Conservation (phyloP, 2,329 filamentous ascomycete genomes). For the Aspergillus intermedius region DNA sequence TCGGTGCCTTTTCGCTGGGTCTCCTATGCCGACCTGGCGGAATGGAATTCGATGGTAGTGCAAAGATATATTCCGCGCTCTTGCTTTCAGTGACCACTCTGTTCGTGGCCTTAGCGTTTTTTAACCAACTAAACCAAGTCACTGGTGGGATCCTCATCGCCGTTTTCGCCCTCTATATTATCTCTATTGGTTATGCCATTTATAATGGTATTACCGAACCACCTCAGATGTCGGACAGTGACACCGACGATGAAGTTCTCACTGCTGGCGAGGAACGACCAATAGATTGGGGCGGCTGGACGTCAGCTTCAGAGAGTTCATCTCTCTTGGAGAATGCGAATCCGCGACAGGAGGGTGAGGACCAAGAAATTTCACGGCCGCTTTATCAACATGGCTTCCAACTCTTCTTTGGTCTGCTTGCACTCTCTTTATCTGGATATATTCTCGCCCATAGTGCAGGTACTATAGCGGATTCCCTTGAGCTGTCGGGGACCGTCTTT, state of each 20-base stretch:
- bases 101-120: slow-evolving; percentile 31
- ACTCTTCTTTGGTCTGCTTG: slow-evolving; percentile 40
- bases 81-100: slow-evolving; percentile 38
- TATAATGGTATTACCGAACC: slow-evolving; percentile 37
- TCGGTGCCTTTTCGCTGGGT: slow-evolving; percentile 51
- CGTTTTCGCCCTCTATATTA: slow-evolving; percentile 41
- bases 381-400: slow-evolving; percentile 36
- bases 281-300: neutral
- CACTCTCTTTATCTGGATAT: slow-evolving; percentile 44
- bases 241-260: slow-evolving; percentile 30
- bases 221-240: slow-evolving; percentile 39
- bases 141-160: slow-evolving; percentile 37
- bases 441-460: slow-evolving; percentile 43
- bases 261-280: slow-evolving; percentile 3
- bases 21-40: slow-evolving; percentile 37
- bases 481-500: slow-evolving; percentile 43
- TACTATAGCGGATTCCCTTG: slow-evolving; percentile 35
- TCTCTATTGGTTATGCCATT: slow-evolving; percentile 42
- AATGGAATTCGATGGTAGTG: slow-evolving; percentile 42
- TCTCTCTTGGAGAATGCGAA: slow-evolving; percentile 11
- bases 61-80: slow-evolving; percentile 43
- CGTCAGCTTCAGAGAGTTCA: slow-evolving; percentile 10
- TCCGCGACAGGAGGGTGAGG: neutral
- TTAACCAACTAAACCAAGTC: slow-evolving; percentile 28
- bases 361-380: slow-evolving; percentile 14